Base-by-base conservation (phyloP, 139 green algal species). In the Raphidocelis subcapitata region DNA sequence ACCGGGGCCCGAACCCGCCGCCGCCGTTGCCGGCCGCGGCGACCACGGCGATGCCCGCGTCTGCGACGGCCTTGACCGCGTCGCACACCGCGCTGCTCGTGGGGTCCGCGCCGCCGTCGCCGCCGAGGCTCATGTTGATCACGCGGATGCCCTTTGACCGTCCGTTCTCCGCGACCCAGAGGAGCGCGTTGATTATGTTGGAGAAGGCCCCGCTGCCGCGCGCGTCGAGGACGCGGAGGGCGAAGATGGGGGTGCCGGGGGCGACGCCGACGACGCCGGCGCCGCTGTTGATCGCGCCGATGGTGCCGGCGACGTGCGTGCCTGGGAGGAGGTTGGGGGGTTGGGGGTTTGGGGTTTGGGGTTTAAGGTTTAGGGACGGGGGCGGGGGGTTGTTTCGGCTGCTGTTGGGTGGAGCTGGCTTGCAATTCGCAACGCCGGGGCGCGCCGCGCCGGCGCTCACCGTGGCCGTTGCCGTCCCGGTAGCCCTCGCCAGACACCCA, bases 211-310 rank as follows among this genome's bases (percentile, higher is more conserved):
- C 69, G 41, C 65, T 75, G 16, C 69, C 69, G 41, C 67, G 41
- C 1, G n/a, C 26, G 29, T 60, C 41, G 15, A 75, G 57, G 26
- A 75, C 69, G 15, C 69, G 69, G 2, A 75, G 41, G 8, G 57
- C 69, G 28, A 67, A 75, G 14, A 75, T 67, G 56, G 55, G 55
- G 36, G 57, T 62, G 20, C 69, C 69, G 4, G 69, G 69, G 1
- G 57, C 69, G 21, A 75, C 61, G 15, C 69, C 69, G 0, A 75
- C 57, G 28, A 75, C 65, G 41, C 69, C 69, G 29, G 55, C 65
- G 41, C 69, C 69, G 20, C 59, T 57, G 41, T 75, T 75, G 3
- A 33, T 67, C 24, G 69, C 69, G 26, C 69, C 69, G 14, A 75
- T 75, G 14, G 69, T 75, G 31, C 69, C 69, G 60, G 51, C 46